Evolutionary conservation across 1,284 basidiomycete genomes (phyloP).

Genomic region (Ceratobasidium sp.): DNA sequence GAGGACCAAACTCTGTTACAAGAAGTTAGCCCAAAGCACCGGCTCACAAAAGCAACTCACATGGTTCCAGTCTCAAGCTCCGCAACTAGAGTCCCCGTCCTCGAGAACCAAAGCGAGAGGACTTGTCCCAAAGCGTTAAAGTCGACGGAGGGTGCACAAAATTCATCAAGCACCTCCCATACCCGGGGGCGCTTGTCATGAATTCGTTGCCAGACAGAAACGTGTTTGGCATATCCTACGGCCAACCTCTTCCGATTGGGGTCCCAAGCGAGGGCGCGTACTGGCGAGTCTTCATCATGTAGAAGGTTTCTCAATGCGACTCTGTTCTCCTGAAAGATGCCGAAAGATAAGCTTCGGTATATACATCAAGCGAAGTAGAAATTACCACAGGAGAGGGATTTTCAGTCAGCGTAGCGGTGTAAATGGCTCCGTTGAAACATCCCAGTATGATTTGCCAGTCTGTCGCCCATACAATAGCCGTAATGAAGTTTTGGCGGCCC

Average conservation of each 20-base stretch:
- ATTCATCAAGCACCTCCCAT: not conserved
- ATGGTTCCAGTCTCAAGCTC: not conserved
- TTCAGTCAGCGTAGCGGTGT: not conserved
- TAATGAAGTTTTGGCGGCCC: not conserved
- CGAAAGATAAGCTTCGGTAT: not conserved
- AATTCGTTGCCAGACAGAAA: not conserved
- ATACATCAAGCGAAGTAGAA: not conserved
- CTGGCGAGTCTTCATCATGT: not conserved
- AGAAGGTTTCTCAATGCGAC: not conserved
- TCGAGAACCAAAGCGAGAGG: not conserved
- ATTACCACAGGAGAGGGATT: not conserved
- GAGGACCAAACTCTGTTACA: not conserved
- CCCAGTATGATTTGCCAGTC: not conserved
- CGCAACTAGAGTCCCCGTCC: not conserved
- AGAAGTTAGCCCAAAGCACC: not conserved
- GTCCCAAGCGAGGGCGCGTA: not conserved
- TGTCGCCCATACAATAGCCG: not conserved
- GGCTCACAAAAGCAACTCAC: not conserved
- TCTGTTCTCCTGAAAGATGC: not conserved
- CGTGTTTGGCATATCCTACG: not conserved
- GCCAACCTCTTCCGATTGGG: not conserved
- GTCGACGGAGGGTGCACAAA: not conserved
- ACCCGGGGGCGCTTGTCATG: not conserved
- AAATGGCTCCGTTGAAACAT: not conserved
- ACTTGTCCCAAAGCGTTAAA: not conserved